Evolutionary conservation across 106 monocot genomes (phyloP), one percentile per base, ranked within the genome.

Genomic region (Posidonia australis): DNA sequence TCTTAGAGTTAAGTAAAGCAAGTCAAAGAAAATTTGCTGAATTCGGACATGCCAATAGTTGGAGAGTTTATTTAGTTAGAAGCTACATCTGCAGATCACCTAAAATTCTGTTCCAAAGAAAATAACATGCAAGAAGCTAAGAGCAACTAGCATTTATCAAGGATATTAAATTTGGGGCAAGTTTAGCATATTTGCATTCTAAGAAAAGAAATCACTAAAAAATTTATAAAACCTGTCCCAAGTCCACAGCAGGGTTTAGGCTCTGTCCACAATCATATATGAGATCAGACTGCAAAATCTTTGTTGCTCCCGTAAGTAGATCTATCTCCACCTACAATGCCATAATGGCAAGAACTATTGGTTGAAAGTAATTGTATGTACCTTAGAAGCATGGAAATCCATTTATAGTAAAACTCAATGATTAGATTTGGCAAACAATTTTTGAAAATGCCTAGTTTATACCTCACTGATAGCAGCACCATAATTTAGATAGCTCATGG

Each of bases 381-480:
- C n/a, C 36, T 36, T 36, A 36, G 36, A n/a, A 17, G 1, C n/a
- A 49, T 49, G 48, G 11, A 49, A 17, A 49, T 49, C 48, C 55
- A 36, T 43, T 62, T 14, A 43, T 36, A 36, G 7, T 36, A 7
- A 36, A 19, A 62, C 45, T 22, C 47, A 64, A 14, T n/a, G 36
- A 32, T 32, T 52, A 53, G n/a, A 1, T 46, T 17, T 27, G 27
- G 21, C 0, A 47, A 54, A 23, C 5, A 10, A 42, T 18, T 17
- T 49, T 17, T 10, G 29, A 36, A 20, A n/a, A 61, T 1, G 41
- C 5, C 10, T 10, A 41, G 17, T 31, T n/a, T 16, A 53, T 71
- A 92, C 91, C 91, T 86, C 86, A 28, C 84, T 84, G n/a, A 77
- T 28, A 42, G 86, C 91, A 72, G 84, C 92, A 60, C 92, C 92